Base-by-base conservation (phyloP, 1,284 basidiomycete species). In the Heterobasidion irregulare region DNA sequence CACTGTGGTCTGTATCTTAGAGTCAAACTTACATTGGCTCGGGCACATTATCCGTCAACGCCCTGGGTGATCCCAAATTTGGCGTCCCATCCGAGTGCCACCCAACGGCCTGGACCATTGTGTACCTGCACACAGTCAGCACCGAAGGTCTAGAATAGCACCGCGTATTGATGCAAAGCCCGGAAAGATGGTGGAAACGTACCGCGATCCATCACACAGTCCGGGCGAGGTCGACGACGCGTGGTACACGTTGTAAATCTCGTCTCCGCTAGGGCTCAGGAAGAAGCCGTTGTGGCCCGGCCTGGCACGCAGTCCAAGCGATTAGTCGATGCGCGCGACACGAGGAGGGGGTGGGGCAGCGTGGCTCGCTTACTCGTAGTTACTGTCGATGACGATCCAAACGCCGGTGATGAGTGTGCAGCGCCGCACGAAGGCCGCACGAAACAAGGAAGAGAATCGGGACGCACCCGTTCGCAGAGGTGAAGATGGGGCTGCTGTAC, bases 221-320 rank as follows among this genome's bases (percentile, higher is more conserved):
- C 64, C 68, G 16, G 68, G 67, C 4, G 64, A 62, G 5, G 59
- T 56, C 36, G 61, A 51, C 15, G 59, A 62, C 13, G 66, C 66
- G 53, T 70, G 68, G 53, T 63, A 70, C 48, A 70, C 69, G 46
- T 65, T 71, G 59, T 63, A 69, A 19, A 68, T 68, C 38, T 70
- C 55, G 41, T 63, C 63, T 8, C 67, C 68, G 33, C 63, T 66
- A 1, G 71, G 12, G n/a, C 38, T 41, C 6, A 8, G 38, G 38
- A 41, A 41, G 38, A 41, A 41, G 12, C 38, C 38, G 38, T 41
- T 41, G 38, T 41, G 38, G 38, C 38, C 38, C 10, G 38, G 38
- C 38, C n/a, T 41, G 38, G 10, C 38, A 41, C 12, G 10, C 38
- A n/a, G 38, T 10, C 4, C n/a, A 8, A 1, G n/a, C n/a, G 10